These are phyloP conservation scores for Oemleria cerasiformis DNA, from an alignment of 306 rosid species.

Conservation along the genomic window DNA sequence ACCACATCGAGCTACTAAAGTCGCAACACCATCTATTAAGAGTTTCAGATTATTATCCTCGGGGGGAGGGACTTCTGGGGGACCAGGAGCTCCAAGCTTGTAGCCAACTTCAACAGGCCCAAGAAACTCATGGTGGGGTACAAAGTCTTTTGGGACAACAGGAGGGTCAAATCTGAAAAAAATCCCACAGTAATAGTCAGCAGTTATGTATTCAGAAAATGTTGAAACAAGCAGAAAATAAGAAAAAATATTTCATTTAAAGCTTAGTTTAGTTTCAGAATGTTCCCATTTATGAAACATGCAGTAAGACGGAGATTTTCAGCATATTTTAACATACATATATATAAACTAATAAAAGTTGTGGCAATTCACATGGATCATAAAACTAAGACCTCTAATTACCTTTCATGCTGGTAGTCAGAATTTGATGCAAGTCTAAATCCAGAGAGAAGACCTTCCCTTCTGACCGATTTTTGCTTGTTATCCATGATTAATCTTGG, in stretches of 20 bases:
- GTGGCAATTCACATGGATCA: background rate
- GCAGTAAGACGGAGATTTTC: background rate
- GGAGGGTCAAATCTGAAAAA: slow-evolving; percentile 76
- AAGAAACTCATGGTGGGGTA: slow-evolving; percentile 67
- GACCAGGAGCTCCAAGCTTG: slow-evolving; percentile 64
- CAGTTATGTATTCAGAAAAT: slow-evolving; percentile 6
- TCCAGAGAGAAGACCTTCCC: slow-evolving; percentile 66
- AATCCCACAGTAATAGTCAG: slow-evolving; percentile 24
- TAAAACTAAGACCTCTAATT: slow-evolving; percentile 18
- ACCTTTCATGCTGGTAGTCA: slow-evolving; percentile 83
- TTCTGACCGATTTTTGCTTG: slow-evolving; percentile 44
- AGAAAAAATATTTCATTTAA: background rate
- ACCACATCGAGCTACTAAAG: slow-evolving; percentile 93
- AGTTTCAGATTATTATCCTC: slow-evolving; percentile 74
- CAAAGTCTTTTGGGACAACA: slow-evolving; percentile 70
- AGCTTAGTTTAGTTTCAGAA: background rate
- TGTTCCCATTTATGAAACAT: background rate
- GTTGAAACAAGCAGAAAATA: background rate
- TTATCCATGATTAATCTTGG: slow-evolving; percentile 45
- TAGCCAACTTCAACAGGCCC: slow-evolving; percentile 63
- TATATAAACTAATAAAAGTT: background rate
- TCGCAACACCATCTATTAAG: slow-evolving; percentile 89
- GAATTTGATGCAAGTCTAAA: slow-evolving; percentile 72
- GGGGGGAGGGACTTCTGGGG: slow-evolving; percentile 69
- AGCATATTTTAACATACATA: background rate